Conservation (phyloP, 1,284 basidiomycete species). For the Volvariella surrecta region DNA sequence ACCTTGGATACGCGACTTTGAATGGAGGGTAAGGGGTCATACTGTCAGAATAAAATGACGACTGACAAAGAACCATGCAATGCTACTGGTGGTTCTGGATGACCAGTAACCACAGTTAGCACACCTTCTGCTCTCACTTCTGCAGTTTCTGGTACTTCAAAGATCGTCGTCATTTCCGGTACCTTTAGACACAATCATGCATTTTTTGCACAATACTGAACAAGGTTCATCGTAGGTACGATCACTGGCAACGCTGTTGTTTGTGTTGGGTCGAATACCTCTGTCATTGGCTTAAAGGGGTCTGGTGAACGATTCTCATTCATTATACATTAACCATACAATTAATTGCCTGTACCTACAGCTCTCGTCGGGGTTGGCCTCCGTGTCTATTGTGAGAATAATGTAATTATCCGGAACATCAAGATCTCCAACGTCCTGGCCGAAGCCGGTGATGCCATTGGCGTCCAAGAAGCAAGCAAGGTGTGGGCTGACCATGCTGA, state of each 20-base stretch:
- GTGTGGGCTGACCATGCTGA: slow-evolving; percentile 41
- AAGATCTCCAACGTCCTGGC: slow-evolving; percentile 41
- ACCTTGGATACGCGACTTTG: slow-evolving; percentile 31
- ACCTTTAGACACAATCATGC: not conserved
- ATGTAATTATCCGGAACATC: slow-evolving; percentile 42
- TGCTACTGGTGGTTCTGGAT: slow-evolving; percentile 35
- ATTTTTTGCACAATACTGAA: not conserved
- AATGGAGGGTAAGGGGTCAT: slow-evolving; percentile 26
- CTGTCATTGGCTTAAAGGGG: slow-evolving; percentile 26
- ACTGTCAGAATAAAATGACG: not conserved
- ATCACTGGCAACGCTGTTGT: slow-evolving; percentile 34
- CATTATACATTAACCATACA: not conserved
- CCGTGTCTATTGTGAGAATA: slow-evolving; percentile 29
- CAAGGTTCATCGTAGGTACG: slow-evolving; percentile 18
- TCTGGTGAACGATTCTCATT: slow-evolving; percentile 15
- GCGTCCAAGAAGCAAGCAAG: slow-evolving; percentile 31
- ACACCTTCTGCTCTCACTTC: slow-evolving; percentile 31
- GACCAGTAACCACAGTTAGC: slow-evolving; percentile 33
- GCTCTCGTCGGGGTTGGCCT: slow-evolving; percentile 30
- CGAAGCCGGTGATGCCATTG: slow-evolving; percentile 33
- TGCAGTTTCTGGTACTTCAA: slow-evolving; percentile 32
- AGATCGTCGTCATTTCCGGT: slow-evolving; percentile 38
- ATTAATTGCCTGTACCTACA: slow-evolving; percentile 5
- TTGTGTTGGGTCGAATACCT: slow-evolving; percentile 35
- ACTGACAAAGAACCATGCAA: slow-evolving; percentile 14